A percentile compares a stretch with the other conserved stretches of the same genome.
Evolutionary conservation across 257 asterid species (phyloP).

Genomic region (Rhazya stricta): DNA sequence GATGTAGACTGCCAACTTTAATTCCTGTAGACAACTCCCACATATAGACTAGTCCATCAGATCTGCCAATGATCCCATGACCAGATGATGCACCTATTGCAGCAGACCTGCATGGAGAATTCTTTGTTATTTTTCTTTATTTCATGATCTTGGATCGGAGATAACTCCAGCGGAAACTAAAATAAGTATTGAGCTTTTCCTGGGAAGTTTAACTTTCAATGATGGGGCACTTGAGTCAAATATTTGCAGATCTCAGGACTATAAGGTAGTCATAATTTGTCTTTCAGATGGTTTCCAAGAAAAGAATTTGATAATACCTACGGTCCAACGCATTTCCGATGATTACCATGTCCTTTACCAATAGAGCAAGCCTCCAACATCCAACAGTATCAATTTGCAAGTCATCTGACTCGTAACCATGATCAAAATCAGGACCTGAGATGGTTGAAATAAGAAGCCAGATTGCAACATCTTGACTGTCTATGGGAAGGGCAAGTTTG

Average conservation of each 20-base stretch:
- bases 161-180: not conserved
- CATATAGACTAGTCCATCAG: conserved; percentile 61
- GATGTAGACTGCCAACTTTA: conserved; percentile 54
- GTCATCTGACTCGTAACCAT: conserved; percentile 30
- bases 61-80: conserved; percentile 77
- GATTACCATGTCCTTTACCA: conserved; percentile 59
- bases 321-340: conserved; percentile 55
- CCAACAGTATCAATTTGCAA: conserved; percentile 25
- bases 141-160: not conserved
- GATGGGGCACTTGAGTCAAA: not conserved
- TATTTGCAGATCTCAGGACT: not conserved
- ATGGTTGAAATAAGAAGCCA: conserved; percentile 75
- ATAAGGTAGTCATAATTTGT: not conserved
- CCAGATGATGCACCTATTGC: conserved; percentile 55
- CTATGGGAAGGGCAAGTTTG: conserved; percentile 26
- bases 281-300: not conserved
- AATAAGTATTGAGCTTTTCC: not conserved
- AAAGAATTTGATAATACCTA: conserved; percentile 43
- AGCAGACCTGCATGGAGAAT: conserved; percentile 44
- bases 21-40: conserved; percentile 88
- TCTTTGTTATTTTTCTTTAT: conserved; percentile 1
- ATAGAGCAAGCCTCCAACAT: conserved; percentile 78
- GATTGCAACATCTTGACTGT: conserved; percentile 52
- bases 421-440: conserved; percentile 34
- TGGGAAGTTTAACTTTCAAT: not conserved